Base-by-base conservation (phyloP, 768 basidiomycete species). In the Clitopilus passeckerianus region DNA sequence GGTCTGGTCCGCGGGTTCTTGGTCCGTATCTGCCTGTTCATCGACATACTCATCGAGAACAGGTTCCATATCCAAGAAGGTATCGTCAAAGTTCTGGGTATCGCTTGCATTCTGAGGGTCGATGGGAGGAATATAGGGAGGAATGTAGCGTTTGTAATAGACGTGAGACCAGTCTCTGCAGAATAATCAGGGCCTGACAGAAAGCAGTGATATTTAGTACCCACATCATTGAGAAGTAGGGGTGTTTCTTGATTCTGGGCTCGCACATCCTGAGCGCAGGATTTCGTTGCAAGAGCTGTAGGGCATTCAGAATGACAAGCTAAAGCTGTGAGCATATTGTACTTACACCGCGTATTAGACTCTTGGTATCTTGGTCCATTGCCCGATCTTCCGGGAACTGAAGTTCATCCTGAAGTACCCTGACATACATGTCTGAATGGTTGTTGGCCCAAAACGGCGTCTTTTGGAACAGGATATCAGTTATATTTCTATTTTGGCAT, bases 41-140 rank as follows among this genome's bases (percentile, higher is more conserved):
- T 87, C 88, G 65, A 83, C 80, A 61, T 79, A 81, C 56, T 90
- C 89, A 63, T 95, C 91, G 61, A 98, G 85, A 53, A 91, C 87
- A 22, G 95, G 93, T 64, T 90, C 89, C 91, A 98, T 96, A 69
- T 91, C 91, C 60, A 98, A 82, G 85, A 97, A 98, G 41, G 92
- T 88, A 62, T 95, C 92, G 72, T 98, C 96, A 72, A 98, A 99
- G 75, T 98, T 98, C 72, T 93, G 92, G 64, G 93, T 95, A 82
- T 99, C 97, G 66, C 88, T 87, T 61, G 95, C 95, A 74, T 96
- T 93, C 44, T 85, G 84, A 20, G 91, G 90, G 70, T 95, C 92
- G 69, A 94, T 92, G 30, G 90, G 90, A 15, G 93, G 93, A 68
- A 94, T 93, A 80, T 95, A 94, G 44, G 93, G 93, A 75, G 94